Evolutionary conservation across 768 basidiomycete genomes (phyloP).

Genomic region (Leccinum aurantiacum): DNA sequence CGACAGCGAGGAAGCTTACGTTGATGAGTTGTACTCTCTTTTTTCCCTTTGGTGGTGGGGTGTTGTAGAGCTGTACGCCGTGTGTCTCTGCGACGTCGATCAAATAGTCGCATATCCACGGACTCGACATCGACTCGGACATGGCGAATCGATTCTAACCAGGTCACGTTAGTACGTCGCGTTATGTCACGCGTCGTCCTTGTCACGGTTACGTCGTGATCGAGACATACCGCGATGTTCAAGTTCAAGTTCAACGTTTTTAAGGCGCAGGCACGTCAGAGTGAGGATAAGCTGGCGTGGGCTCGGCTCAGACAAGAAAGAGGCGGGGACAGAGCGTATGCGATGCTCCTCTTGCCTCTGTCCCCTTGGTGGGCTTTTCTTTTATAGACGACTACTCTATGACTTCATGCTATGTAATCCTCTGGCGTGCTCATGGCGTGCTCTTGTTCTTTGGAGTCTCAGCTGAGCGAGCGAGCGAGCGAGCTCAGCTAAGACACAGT

Average conservation of each 20-base stretch:
- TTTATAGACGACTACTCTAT: too few relatives aligned
- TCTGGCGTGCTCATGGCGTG: too few relatives aligned
- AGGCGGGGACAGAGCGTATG: too few relatives aligned
- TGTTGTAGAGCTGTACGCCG: slow-evolving; percentile 43
- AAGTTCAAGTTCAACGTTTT: not conserved
- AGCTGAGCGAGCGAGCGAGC: too few relatives aligned
- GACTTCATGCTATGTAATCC: too few relatives aligned
- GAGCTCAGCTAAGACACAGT: too few relatives aligned
- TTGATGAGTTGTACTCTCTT: slow-evolving; percentile 62
- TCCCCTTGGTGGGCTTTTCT: too few relatives aligned
- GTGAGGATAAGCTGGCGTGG: too few relatives aligned
- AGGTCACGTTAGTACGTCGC: slow-evolving; percentile 12
- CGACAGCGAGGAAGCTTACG: slow-evolving; percentile 32
- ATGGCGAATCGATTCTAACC: slow-evolving; percentile 22
- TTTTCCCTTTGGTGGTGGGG: slow-evolving; percentile 31
- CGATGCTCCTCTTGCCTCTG: too few relatives aligned
- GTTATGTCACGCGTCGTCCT: slow-evolving; percentile 20
- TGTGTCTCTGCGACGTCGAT: slow-evolving; percentile 48
- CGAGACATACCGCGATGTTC: not conserved
- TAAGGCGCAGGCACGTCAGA: too few relatives aligned
- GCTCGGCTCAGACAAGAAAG: too few relatives aligned
- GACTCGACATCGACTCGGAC: slow-evolving; percentile 38
- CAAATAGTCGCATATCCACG: slow-evolving; percentile 63
- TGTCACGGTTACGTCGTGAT: slow-evolving; percentile 28
- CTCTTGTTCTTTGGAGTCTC: too few relatives aligned